Base-by-base conservation (phyloP, 352 stramenopile species). In the Globisporangium carolinianum region DNA sequence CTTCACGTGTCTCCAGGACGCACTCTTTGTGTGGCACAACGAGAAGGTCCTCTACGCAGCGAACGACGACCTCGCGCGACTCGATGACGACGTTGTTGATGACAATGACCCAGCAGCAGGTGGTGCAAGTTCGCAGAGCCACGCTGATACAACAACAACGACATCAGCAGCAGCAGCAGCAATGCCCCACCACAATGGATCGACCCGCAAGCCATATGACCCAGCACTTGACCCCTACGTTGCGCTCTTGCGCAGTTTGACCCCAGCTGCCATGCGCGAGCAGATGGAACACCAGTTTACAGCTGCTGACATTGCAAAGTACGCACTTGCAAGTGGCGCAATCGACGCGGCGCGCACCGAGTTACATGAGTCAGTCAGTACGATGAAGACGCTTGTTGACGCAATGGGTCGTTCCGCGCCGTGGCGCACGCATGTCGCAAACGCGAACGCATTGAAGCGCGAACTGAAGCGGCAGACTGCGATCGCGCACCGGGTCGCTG, bases 1-100 rank as follows among this genome's bases (percentile, higher is more conserved):
- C 52, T 91, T 89, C 41, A 91, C 82, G 11, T 91, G 82, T 61
- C 68, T 91, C 9, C 82, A 91, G 64, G 82, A 91, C 47, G 82
- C 79, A 4, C 58, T 91, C 41, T 75, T 72, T 17, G 75, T 89
- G 53, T 91, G 82, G 82, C 82, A 91, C 51, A 79, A 84, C 10
- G 54, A 72, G 37, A 72, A 62, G 3, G 57, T 91, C 38, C 47
- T 78, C 48, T 91, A 91, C 58, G 77, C 76, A 32, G 68, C 73
- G 7, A 85, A 79, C 32, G 80, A 90, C 53, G 36, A 52, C 42
- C 17, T 60, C 17, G 57, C 45, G 12, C n/a, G 53, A 6, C 47
- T 57, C n/a, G 18, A 54, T 15, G 56, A 56, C 41, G 37, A 50
- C 37, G 47, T 24, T 45, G 51, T 36, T 10, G 47, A 36, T 18